Conservation (phyloP, 306 rosid genomes). For the Adenanthera pavonina region DNA sequence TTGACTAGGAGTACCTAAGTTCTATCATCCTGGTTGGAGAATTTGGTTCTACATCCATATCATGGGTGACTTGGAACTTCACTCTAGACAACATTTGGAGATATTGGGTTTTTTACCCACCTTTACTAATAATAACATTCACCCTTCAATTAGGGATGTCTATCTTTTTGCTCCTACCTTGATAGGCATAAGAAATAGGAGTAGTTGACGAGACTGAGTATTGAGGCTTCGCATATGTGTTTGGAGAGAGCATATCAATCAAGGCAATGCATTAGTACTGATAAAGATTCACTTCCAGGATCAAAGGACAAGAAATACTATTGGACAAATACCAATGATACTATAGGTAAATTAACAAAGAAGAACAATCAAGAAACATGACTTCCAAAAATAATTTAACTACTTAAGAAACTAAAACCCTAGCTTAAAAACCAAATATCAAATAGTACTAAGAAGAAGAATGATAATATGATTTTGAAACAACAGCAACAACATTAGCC, state of each 20-base stretch:
- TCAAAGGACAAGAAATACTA: not conserved
- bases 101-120: constrained; percentile 93
- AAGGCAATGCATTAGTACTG: not conserved
- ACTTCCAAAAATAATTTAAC: not conserved
- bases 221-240: constrained; percentile 63
- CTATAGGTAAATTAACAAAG: not conserved
- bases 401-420: not conserved
- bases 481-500: no score
- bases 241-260: constrained; percentile 6
- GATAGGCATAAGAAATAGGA: constrained; percentile 71
- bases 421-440: not conserved
- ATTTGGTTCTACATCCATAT: constrained; percentile 83
- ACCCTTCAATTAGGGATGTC: constrained; percentile 94
- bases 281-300: not conserved
- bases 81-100: constrained; percentile 95
- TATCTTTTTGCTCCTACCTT: constrained; percentile 77
- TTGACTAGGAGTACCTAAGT: constrained; percentile 85
- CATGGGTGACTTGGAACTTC: constrained; percentile 93
- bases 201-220: constrained; percentile 54
- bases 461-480: no score
- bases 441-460: no score
- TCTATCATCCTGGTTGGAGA: constrained; percentile 71
- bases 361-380: not conserved
- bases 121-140: constrained; percentile 94
- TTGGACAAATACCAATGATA: not conserved